Evolutionary conservation across 192 early-diverging fungal species (phyloP), one percentile per base, ranked within the genome.

Genomic region (Lobosporangium transversale): DNA sequence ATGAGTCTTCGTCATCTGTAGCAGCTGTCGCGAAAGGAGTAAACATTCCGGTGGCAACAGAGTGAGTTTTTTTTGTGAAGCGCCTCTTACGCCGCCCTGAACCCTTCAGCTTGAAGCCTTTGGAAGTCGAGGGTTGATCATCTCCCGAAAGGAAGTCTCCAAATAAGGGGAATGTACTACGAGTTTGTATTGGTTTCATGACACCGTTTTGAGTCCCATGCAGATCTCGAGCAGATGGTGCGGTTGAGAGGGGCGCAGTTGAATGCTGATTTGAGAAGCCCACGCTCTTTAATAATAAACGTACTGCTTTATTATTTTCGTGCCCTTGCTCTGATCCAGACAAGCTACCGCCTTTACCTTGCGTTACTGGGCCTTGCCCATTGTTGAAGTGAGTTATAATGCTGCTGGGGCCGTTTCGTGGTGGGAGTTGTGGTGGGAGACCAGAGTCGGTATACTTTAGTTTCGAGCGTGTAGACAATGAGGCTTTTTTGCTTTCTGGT

Each of bases 1-100:
- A 42, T 11, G 73, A 67, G 23, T 76, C 73, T 17, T 76, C 73
- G 21, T 76, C 73, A 26, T 76, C 73, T 7, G 73, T 76, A 1
- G 40, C 58, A 1, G 48, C 15, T 21, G 48, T 18, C 18, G 59
- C 45, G 43, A 55, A 62, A 0, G 35, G 14, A 8, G 20, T 23
- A 18, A 55, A 20, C 11, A 30, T 6, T 2, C 69, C 60, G 6
- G 18, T 55, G 7, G 45, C 49, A 20, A 42, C 32, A n/a, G 64
- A 51, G 11, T 44, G 30, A 4, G 61, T 11, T 36, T 76, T 66
- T 21, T 76, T 76, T 23, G 58, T 62, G 24, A 53, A 48, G 6
- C 54, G 53, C 43, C 37, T 54, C 45, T 66, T 76, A 14, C 65
- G 63, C 12, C 53, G 26, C 11, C 56, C 70, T 53, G 71, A 30